A percentile compares a stretch with the other conserved stretches of the same genome.
Conservation (phyloP, 768 basidiomycete species). For the Macrolepiota albuminosa region DNA sequence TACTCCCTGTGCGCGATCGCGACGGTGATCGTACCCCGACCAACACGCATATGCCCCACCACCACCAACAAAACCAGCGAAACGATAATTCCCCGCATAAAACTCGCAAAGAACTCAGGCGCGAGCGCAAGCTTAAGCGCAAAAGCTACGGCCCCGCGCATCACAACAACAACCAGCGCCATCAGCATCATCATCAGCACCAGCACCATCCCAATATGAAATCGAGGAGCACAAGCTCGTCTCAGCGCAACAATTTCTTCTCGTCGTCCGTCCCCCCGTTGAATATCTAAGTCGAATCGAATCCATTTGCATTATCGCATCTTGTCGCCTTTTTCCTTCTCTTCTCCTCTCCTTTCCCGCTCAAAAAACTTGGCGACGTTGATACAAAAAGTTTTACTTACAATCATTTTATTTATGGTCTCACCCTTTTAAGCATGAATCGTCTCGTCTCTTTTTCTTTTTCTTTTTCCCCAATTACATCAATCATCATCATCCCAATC, state of each 20-base stretch:
- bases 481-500: neutral
- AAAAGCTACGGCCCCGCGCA: constrained; percentile 44
- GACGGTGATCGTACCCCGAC: constrained; percentile 54
- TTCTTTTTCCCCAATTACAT: neutral
- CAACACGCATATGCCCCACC: constrained; percentile 20
- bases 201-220: constrained; percentile 27
- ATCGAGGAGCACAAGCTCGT: constrained; percentile 17
- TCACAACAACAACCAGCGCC: constrained; percentile 39
- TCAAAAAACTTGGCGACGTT: neutral
- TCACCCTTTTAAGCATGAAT: neutral
- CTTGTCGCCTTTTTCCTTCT: neutral
- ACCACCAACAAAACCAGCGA: constrained; percentile 30
- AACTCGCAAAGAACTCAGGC: constrained; percentile 57
- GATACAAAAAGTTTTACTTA: neutral
- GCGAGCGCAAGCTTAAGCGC: constrained; percentile 66
- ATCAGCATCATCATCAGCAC: constrained; percentile 35
- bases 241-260: constrained; percentile 17
- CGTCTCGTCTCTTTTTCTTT: neutral
- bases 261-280: constrained; percentile 18
- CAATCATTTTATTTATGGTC: neutral
- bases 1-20: constrained; percentile 41
- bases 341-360: neutral
- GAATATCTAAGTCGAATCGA: constrained; percentile 12
- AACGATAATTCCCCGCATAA: constrained; percentile 40
- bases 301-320: neutral